Percentiles rank a stretch among this genome's conserved stretches.
phyloP scores from a whole-genome alignment of 192 early-diverging fungal genomes.

The Backusella westeae region DNA sequence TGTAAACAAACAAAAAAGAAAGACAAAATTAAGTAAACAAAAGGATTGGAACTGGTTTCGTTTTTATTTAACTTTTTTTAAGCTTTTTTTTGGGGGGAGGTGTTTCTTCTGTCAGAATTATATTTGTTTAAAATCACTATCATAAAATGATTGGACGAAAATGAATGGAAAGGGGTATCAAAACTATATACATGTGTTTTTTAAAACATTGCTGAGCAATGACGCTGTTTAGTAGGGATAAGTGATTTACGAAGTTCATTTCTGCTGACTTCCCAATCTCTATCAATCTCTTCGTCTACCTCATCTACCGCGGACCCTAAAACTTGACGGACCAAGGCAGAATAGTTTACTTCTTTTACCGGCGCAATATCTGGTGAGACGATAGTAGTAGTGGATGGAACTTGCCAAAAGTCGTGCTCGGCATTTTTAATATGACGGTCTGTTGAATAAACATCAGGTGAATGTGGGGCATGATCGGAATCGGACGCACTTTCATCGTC shows the following conservation, averaged over 20 bases:
- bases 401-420: background rate
- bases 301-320: background rate
- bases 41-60: background rate
- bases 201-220: slow-evolving; percentile 1
- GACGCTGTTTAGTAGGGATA: background rate
- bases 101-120: background rate
- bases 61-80: slow-evolving; percentile 5
- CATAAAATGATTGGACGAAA: background rate
- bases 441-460: background rate
- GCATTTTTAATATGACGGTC: background rate
- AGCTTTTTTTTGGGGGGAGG: background rate
- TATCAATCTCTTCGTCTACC: slow-evolving; percentile 13
- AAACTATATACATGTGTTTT: background rate
- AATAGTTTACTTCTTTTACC: background rate
- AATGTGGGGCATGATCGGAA: slow-evolving; percentile 6
- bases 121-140: background rate
- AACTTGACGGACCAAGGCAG: background rate
- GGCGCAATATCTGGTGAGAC: background rate
- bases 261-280: slow-evolving; percentile 6
- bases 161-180: slow-evolving; percentile 1
- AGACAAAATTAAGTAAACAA: background rate
- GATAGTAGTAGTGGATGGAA: background rate
- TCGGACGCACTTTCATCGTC: slow-evolving; percentile 4
- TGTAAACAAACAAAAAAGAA: background rate
- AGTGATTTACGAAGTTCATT: background rate